Conservation (phyloP, 345 rosid species). For the Linum trigynum region DNA sequence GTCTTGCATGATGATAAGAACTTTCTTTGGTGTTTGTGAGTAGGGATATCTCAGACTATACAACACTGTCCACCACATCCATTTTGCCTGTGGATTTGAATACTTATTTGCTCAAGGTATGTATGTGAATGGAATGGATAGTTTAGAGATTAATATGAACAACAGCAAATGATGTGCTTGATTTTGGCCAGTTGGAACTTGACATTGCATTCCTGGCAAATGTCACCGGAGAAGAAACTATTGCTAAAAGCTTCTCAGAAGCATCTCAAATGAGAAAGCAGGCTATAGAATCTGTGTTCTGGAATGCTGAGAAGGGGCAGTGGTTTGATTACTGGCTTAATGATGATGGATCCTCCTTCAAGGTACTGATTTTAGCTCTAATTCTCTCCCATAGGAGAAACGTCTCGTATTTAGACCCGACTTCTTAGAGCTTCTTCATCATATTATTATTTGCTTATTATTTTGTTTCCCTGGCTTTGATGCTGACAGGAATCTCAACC, state of each 20-base stretch:
- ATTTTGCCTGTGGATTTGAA: conserved; percentile 84
- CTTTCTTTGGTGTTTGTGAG: conserved; percentile 2
- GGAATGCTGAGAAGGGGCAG: conserved; percentile 68
- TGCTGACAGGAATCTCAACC: conserved; percentile 37
- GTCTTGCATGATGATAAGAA: not conserved
- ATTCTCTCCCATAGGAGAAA: not conserved
- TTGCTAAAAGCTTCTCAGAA: conserved; percentile 35
- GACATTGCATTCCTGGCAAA: conserved; percentile 66
- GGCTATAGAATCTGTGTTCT: conserved; percentile 52
- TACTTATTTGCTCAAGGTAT: conserved; percentile 57
- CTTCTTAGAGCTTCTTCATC: not conserved
- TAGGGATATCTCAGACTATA: conserved; percentile 52
- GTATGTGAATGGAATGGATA: not conserved
- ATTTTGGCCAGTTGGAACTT: conserved; percentile 68
- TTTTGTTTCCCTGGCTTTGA: not conserved
- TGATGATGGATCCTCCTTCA: not conserved
- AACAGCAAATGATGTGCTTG: not conserved
- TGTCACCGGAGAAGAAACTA: conserved; percentile 36
- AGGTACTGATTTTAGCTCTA: not conserved
- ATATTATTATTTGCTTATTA: too few species aligned
- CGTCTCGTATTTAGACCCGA: not conserved
- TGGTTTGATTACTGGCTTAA: conserved; percentile 85
- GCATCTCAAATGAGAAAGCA: conserved; percentile 52
- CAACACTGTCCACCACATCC: conserved; percentile 60
- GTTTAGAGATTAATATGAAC: not conserved